A percentile compares a stretch with the other conserved stretches of the same genome.
Conservation (phyloP, 108 stramenopile species). For the Aurantiochytrium sp. region DNA sequence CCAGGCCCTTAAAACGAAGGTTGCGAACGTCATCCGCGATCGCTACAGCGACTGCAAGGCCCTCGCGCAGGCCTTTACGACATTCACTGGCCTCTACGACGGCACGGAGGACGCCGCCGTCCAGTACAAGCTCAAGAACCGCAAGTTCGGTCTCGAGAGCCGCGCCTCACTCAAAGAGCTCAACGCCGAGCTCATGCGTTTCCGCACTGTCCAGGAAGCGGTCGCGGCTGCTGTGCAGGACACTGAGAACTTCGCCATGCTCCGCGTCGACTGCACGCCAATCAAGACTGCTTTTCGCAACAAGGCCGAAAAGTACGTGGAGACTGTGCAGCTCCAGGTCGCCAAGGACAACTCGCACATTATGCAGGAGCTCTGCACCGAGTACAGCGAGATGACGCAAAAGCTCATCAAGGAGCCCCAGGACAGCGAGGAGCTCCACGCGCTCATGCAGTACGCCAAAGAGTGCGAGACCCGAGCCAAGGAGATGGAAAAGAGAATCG, state of each 20-base stretch:
- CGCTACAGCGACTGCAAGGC: not conserved
- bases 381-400: not conserved
- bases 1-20: not conserved
- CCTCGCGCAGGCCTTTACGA: not conserved
- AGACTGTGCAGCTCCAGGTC: not conserved
- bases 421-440: conserved; percentile 34
- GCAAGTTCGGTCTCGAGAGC: not conserved
- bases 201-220: not conserved
- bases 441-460: not conserved
- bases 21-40: not conserved
- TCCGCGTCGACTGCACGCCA: conserved; percentile 28
- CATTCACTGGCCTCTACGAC: not conserved
- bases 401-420: not conserved
- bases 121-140: conserved; percentile 1
- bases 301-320: not conserved
- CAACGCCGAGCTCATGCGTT: not conserved
- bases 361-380: not conserved
- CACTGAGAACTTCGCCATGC: not conserved
- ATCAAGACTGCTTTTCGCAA: conserved; percentile 18
- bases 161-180: not conserved
- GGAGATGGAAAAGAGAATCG: not conserved
- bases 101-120: not conserved
- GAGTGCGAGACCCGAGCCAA: not conserved
- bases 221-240: not conserved
- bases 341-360: not conserved